Conservation (phyloP, 805 yeast genomes). For the Scheffersomyces lignosus region DNA sequence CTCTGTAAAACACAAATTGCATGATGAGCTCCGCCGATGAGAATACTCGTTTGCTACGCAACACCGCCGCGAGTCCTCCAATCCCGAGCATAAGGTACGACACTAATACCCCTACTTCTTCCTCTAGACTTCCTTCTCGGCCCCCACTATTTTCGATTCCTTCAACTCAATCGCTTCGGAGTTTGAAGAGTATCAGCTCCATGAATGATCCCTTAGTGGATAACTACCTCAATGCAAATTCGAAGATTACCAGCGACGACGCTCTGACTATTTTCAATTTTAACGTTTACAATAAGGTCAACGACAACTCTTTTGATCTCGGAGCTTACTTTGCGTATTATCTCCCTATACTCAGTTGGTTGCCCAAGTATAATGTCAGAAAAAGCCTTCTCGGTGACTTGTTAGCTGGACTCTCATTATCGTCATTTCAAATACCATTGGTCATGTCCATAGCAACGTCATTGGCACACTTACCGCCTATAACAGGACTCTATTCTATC, state of each 20-base stretch:
- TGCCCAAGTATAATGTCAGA: slow-evolving; percentile 22
- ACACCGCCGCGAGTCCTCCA: background rate
- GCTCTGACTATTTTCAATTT: background rate
- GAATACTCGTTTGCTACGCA: background rate
- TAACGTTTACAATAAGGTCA: slow-evolving; percentile 3
- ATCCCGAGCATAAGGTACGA: background rate
- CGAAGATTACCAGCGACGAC: background rate
- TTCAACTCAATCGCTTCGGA: slow-evolving; percentile 24
- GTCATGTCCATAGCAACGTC: slow-evolving; percentile 79
- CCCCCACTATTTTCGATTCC: slow-evolving; percentile 31
- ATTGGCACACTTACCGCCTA: slow-evolving; percentile 79
- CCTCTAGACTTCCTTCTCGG: slow-evolving; percentile 4
- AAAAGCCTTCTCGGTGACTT: slow-evolving; percentile 24
- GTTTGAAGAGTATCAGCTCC: slow-evolving; percentile 11
- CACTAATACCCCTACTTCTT: background rate
- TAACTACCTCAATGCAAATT: slow-evolving; percentile 6
- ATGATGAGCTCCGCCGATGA: too few species aligned
- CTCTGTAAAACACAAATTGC: too few species aligned
- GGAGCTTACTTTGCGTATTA: slow-evolving; percentile 32
- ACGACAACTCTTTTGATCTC: slow-evolving; percentile 14
- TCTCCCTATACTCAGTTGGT: slow-evolving; percentile 31
- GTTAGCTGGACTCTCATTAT: slow-evolving; percentile 32
- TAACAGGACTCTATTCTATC: slow-evolving; percentile 74
- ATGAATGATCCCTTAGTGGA: slow-evolving; percentile 18
- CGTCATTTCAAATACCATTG: slow-evolving; percentile 35